Conservation (phyloP, 2,329 filamentous ascomycete genomes). For the Fusarium dimerum region DNA sequence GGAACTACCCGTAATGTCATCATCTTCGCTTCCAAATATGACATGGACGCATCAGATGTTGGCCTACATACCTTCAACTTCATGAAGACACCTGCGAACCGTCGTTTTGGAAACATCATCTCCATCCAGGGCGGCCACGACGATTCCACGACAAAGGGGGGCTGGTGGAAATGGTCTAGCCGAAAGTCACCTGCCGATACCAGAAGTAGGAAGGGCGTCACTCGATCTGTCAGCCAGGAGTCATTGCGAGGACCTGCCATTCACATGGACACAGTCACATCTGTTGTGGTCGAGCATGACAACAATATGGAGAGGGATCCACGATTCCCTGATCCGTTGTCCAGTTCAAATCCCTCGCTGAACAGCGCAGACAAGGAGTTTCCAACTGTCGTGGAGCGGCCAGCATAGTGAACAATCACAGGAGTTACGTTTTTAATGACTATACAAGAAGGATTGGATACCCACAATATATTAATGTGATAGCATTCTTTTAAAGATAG, state of each 20-base stretch:
- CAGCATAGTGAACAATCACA: background rate
- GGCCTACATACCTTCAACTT: constrained; percentile 55
- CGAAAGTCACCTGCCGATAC: constrained; percentile 5
- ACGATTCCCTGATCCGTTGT: constrained; percentile 25
- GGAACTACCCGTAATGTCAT: constrained; percentile 54
- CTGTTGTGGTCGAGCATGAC: constrained; percentile 42
- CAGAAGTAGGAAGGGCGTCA: constrained; percentile 13
- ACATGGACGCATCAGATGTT: constrained; percentile 44
- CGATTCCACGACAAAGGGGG: constrained; percentile 15
- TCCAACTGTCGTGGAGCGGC: constrained; percentile 6
- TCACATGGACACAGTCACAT: constrained; percentile 47
- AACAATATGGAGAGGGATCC: constrained; percentile 26
- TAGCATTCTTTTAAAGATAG: no score
- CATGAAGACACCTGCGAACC: constrained; percentile 41
- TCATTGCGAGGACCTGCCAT: constrained; percentile 40
- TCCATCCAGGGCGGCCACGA: constrained; percentile 35
- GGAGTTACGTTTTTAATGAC: no score
- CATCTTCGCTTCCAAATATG: constrained; percentile 44
- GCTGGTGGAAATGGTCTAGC: constrained; percentile 32
- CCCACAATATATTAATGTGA: no score
- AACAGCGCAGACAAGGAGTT: constrained; percentile 31
- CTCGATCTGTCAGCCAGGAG: constrained; percentile 32
- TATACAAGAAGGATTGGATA: no score
- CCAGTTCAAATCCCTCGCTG: constrained; percentile 28
- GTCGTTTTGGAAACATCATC: constrained; percentile 45